Evolutionary conservation across 179 eudicot species (phyloP), one percentile per base, ranked within the genome.

Genomic region (Patellifolia procumbens): DNA sequence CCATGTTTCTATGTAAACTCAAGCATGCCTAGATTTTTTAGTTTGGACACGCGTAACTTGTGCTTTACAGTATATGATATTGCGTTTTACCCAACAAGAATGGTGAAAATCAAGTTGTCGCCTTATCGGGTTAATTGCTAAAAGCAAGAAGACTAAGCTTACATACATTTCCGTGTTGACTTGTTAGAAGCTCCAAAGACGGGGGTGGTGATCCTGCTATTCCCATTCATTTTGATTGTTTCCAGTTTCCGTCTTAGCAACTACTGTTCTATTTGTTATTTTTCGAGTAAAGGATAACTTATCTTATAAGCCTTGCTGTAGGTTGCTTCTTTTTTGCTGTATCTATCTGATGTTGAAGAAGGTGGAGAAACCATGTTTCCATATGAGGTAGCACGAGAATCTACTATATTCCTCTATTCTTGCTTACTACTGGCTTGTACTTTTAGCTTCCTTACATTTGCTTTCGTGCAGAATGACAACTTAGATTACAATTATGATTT

Each of bases 331-430:
- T 93, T 93, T 80, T 84, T 93, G 84, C 85, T 93, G 73, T 93
- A 93, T 84, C 82, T 93, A 83, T 88, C 98, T 34, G 91, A 91
- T 80, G 98, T 91, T 75, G 94, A 91, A 86, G 94, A 87, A 87
- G 98, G 98, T 64, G 98, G 98, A 24, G 98, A 91, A 86, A 93
- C 98, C 64, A 89, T 91, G 96, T 93, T 93, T 73, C 98, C 98
- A 2, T 93, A 83, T 65, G 98, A 93, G 94, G 98, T 91, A 81
- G 45, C 76, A 39, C 66, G 24, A 70, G 61, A 26, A 60, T 45
- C 64, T 17, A 51, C 22, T 31, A 24, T 17, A 20, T 60, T 16
- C 20, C 64, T 52, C 35, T 68, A 26, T 73, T 68, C n/a, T 45
- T 53, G 43, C 43, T 35, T 67, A 73, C 28, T 29, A 29, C 56